Evolutionary conservation across 2,329 filamentous ascomycete species (phyloP).

Genomic region (Daldinia sp.): DNA sequence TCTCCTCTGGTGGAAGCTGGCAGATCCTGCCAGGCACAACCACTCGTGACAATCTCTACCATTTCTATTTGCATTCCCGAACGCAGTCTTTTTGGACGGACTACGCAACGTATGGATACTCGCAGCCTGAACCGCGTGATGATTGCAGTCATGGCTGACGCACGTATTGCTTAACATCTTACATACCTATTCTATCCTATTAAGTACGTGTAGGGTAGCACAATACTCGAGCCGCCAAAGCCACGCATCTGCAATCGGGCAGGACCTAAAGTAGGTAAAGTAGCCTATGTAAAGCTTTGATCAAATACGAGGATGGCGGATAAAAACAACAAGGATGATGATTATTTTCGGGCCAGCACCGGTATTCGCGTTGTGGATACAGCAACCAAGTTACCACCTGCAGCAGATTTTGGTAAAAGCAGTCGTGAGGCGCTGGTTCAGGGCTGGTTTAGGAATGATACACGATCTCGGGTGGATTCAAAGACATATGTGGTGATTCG

Average conservation of each 20-base stretch:
- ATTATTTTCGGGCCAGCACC: constrained; percentile 5
- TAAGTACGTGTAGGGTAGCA: background rate
- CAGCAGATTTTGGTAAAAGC: background rate
- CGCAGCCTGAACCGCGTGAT: constrained; percentile 20
- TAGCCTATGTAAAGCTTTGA: background rate
- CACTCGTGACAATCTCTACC: background rate
- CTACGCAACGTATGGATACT: constrained; percentile 12
- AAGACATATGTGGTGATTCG: constrained; percentile 9
- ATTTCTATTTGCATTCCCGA: constrained; percentile 7
- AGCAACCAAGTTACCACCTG: background rate
- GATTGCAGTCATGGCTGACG: constrained; percentile 15
- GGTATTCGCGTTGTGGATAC: background rate
- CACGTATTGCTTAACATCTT: constrained; percentile 7
- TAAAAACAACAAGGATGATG: constrained; percentile 16
- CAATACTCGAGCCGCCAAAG: constrained; percentile 25
- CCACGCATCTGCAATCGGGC: constrained; percentile 5
- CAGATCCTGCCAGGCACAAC: constrained; percentile 33
- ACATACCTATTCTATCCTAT: background rate
- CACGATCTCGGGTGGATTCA: constrained; percentile 23
- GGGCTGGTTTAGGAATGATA: constrained; percentile 13
- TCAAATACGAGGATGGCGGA: constrained; percentile 21
- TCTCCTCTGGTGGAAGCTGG: background rate
- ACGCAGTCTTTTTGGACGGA: constrained; percentile 5
- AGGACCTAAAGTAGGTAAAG: constrained; percentile 1
- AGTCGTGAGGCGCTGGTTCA: constrained; percentile 8